Percentiles rank a stretch among this genome's conserved stretches.
These are phyloP conservation scores for Ulmus americana DNA, from an alignment of 331 rosid species.

Conservation along the genomic window DNA sequence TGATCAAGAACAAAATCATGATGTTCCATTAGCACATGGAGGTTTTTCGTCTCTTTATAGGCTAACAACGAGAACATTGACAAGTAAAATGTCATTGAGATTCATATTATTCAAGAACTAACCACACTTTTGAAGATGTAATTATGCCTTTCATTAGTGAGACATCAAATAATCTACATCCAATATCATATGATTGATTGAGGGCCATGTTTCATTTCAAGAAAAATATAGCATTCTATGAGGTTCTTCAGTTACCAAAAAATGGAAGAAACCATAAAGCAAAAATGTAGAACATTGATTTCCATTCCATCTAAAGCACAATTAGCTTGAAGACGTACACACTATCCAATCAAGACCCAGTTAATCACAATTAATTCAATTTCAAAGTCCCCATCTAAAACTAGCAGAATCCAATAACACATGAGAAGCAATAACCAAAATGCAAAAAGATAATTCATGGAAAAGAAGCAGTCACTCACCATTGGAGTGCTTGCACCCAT, in stretches of 20 bases:
- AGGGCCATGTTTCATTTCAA: no score
- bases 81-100: not conserved
- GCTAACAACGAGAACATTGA: no score
- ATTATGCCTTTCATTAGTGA: no score
- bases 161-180: no score
- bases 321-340: not conserved
- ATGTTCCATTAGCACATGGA: no score
- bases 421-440: not conserved
- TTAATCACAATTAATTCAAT: not conserved
- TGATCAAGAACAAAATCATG: not conserved
- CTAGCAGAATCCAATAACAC: not conserved
- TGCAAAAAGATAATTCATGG: not conserved
- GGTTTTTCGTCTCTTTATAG: no score
- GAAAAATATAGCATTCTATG: no score
- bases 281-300: not conserved
- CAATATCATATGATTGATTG: no score
- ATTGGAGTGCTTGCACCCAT: constrained; percentile 95
- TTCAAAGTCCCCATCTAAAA: not conserved
- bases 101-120: not conserved
- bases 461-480: constrained; percentile 45
- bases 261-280: not conserved
- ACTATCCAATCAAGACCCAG: not conserved
- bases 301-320: not conserved
- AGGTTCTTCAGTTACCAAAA: no score
- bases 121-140: no score